phyloP scores from a whole-genome alignment of 345 rosid species.

The Capsella bursapastoris region DNA sequence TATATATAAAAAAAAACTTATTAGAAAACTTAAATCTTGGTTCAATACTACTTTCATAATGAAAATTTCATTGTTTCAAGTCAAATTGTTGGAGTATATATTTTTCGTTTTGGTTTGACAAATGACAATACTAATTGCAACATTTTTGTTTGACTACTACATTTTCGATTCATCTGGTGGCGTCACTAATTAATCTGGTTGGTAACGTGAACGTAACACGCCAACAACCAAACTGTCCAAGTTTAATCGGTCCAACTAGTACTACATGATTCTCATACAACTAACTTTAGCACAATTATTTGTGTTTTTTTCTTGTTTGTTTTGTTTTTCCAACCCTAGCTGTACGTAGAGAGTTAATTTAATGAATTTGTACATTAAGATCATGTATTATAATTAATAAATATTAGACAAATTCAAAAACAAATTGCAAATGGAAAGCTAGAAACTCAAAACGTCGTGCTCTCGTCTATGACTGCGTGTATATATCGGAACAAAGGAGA shows the following conservation, averaged over 20 bases:
- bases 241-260: too few species aligned
- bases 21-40: neutral
- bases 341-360: neutral
- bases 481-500: neutral
- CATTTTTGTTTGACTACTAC: neutral
- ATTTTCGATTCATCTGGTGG: neutral
- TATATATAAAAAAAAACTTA: too few species aligned
- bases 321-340: too few species aligned
- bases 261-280: neutral
- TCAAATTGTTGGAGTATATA: neutral
- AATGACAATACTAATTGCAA: neutral
- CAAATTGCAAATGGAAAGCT: too few species aligned
- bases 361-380: too few species aligned
- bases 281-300: too few species aligned
- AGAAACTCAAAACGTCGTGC: too few species aligned
- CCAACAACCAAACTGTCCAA: neutral
- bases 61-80: neutral
- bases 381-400: too few species aligned
- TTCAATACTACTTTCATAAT: neutral
- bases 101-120: neutral
- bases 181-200: neutral
- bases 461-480: neutral
- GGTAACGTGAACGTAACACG: neutral
- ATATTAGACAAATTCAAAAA: too few species aligned
- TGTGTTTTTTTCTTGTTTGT: too few species aligned